Base-by-base conservation (phyloP, 2,329 filamentous ascomycete species). In the Fusarium scirpi region DNA sequence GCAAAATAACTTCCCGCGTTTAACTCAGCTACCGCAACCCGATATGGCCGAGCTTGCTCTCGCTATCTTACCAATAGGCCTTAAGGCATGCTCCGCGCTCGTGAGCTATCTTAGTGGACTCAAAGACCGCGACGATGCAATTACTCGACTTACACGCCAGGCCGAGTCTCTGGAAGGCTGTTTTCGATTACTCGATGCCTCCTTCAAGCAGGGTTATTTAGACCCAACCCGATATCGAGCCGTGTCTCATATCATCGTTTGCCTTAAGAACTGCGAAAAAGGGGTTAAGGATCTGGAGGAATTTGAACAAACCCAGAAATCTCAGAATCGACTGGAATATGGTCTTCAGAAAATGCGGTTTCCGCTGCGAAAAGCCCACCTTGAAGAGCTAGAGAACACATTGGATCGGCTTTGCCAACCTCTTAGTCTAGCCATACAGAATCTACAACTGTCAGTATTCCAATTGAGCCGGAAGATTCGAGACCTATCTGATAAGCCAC, bases 1-100 rank as follows among this genome's bases (percentile, higher is more conserved):
- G 8, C 20, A 32, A 3, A 16, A 34, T 8, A 34, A 30, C 12
- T 7, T 20, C 7, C 20, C 18, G 8, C 2, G 6, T 13, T 13
- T 18, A 10, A 18, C 4, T 22, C 3, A 2, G 12, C 10, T 20
- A 11, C 5, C 6, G 9, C 38, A 12, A 2, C 4, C 9, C 18
- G 13, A 8, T 3, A 61, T 61, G 58, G 44, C 53, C 3, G 58
- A 61, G 16, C 44, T 61, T 4, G 53, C 58, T 2, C 22, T 61
- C 0, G 58, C 58, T n/a, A 38, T 61, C 9, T 58, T 61, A 8
- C 58, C 58, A 0, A 24, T 49, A 2, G 53, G 58, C 1, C 15
- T 61, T 18, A 29, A 61, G 12, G 27, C 5, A 10, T 61, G 58
- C 15, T 58, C 53, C 4, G 53, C 22, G 0, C 27, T 61, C 2